These are phyloP conservation scores for Micractinium sp. DNA, from an alignment of 139 green algal genomes.

Conservation along the genomic window DNA sequence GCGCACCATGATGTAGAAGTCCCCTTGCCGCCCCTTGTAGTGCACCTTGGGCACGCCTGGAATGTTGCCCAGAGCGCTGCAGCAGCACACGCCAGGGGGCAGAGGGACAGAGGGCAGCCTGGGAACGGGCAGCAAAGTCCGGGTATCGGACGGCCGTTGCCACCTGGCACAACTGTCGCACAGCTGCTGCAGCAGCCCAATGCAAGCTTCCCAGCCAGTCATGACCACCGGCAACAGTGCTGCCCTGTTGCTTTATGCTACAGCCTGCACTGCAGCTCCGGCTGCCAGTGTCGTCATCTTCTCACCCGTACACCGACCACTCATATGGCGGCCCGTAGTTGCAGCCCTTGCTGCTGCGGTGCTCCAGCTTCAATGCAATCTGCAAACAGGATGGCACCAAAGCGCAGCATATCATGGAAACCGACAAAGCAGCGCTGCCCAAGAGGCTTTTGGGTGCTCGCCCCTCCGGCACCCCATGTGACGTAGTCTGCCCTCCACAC, in stretches of 20 bases:
- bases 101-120: background rate
- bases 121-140: background rate
- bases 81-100: background rate
- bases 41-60: conserved; percentile 94
- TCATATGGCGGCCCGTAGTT: conserved; percentile 98
- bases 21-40: conserved; percentile 96
- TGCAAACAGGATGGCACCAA: conserved; percentile 44
- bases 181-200: no score
- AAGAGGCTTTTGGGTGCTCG: no score
- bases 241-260: background rate
- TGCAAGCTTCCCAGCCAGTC: no score
- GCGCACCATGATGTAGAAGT: conserved; percentile 98
- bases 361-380: conserved; percentile 98
- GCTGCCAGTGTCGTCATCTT: no score
- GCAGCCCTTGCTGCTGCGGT: conserved; percentile 96
- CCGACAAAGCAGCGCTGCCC: no score
- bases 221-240: background rate
- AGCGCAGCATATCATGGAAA: background rate
- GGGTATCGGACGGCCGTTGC: no score
- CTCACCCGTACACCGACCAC: conserved; percentile 97
- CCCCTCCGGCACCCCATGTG: no score
- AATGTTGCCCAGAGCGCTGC: conserved; percentile 79
- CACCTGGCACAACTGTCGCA: no score
- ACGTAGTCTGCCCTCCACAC: background rate
- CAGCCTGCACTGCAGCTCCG: no score